A percentile compares a stretch with the other conserved stretches of the same genome.
Conservation (phyloP, 2,329 filamentous ascomycete genomes). For the Aspergillus pseudoviridinutans region DNA sequence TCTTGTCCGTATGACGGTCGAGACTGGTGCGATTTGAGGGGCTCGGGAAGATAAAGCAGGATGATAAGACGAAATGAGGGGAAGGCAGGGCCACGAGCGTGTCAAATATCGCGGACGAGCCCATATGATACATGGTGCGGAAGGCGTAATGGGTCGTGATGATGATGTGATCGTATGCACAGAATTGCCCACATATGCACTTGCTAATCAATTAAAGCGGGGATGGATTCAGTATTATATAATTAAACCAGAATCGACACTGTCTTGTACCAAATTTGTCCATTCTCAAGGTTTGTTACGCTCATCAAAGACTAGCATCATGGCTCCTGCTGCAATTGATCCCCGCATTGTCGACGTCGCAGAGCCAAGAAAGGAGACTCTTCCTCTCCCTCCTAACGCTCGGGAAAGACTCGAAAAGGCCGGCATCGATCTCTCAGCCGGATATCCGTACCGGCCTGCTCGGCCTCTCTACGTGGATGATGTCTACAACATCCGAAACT, state of each 20-base stretch:
- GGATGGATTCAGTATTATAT: neutral
- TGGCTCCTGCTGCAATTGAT: conserved; percentile 60
- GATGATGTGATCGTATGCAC: conserved; percentile 30
- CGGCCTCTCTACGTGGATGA: conserved; percentile 67
- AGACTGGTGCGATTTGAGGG: neutral
- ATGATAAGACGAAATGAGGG: conserved; percentile 2
- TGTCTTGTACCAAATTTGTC: neutral
- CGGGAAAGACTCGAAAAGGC: conserved; percentile 61
- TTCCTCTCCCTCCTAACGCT: conserved; percentile 57
- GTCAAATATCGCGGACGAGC: neutral
- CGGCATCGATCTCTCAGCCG: conserved; percentile 64
- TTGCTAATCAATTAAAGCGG: neutral
- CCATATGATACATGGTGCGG: conserved; percentile 1
- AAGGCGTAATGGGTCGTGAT: conserved; percentile 25
- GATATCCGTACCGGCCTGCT: conserved; percentile 67
- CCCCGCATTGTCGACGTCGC: conserved; percentile 61
- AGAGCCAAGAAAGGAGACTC: conserved; percentile 59
- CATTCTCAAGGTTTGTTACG: neutral
- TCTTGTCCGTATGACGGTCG: neutral
- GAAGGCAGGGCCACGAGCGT: conserved; percentile 5
- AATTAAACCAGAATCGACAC: neutral
- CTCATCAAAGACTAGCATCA: conserved; percentile 22
- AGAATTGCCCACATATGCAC: neutral
- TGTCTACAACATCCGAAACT: conserved; percentile 60
- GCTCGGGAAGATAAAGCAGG: conserved; percentile 1